Evolutionary conservation across 2,329 filamentous ascomycete genomes (phyloP), one percentile per base, ranked within the genome.

Genomic region (Metarhizium rileyi): DNA sequence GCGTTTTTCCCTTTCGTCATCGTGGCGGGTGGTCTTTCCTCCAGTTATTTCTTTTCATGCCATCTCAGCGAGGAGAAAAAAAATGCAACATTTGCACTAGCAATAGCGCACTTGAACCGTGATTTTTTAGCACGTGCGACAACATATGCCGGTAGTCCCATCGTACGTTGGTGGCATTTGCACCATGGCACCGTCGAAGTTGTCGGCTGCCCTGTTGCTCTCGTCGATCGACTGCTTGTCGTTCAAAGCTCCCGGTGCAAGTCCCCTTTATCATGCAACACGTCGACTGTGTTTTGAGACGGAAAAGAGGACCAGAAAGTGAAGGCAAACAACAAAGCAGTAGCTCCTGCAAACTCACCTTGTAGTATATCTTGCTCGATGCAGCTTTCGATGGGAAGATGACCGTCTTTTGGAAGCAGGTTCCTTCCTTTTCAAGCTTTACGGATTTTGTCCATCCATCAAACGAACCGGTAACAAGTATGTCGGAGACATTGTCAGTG

Each of bases 381-480:
- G 74, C 70, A 49, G 46, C 30, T 27, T 53, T 30, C 18, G 80
- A 73, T 46, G 84, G 74, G 30, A 97, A 75, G 48, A 80, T 73
- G 52, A 98, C 89, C 30, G 81, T 80, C 75, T 95, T 95, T 69
- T 86, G 76, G 68, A 94, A 95, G 59, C 77, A 61, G 55, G 81
- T 74, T 63, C 78, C 86, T 38, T 81, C 76, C 71, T 88, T 89
- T 44, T 90, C 83, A 51, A 98, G 78, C 73, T 86, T 80, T 66
- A 91, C 80, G 50, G 82, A 89, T 76, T 93, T 91, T 58, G 79
- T 78, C 93, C 93, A 98, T 72, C 88, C 79, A 71, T 97, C 91
- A 66, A 97, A 97, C 55, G 87, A 91, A 65, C 93, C 93, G 38
- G 91, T 97, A 60, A 97, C 93, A 69, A 86, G 49, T 27, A 53